These are phyloP conservation scores for Sphagnum contortum DNA, from an alignment of 225 moss, liverwort and hornwort species.

Conservation along the genomic window DNA sequence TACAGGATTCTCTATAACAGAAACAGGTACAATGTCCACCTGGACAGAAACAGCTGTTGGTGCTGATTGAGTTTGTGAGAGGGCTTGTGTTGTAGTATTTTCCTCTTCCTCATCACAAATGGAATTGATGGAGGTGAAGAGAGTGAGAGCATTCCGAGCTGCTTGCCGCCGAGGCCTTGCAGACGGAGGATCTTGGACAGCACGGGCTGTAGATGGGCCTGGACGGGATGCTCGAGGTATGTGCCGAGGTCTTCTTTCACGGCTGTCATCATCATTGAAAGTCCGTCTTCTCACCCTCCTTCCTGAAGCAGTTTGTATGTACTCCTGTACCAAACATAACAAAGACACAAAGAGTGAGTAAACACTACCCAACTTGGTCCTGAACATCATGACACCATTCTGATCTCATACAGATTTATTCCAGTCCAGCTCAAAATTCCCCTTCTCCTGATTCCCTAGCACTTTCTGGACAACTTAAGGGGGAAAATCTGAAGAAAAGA, in stretches of 20 bases:
- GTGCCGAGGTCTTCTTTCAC: constrained; percentile 50
- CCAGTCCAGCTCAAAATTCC: too few relatives aligned
- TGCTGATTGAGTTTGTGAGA: neutral
- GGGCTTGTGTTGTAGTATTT: constrained; percentile 10
- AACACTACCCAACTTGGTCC: too few relatives aligned
- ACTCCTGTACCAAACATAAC: constrained; percentile 34
- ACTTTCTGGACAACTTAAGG: too few relatives aligned
- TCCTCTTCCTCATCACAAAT: constrained; percentile 55
- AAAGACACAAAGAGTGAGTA: neutral
- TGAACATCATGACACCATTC: too few relatives aligned
- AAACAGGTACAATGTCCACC: constrained; percentile 22
- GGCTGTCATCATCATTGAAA: constrained; percentile 48
- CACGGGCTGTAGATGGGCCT: constrained; percentile 2
- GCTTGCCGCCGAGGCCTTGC: constrained; percentile 77
- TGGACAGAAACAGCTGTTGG: constrained; percentile 37
- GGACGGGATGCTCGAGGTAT: constrained; percentile 42
- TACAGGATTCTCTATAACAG: constrained; percentile 26
- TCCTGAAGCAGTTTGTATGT: constrained; percentile 48
- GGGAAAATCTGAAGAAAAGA: too few relatives aligned
- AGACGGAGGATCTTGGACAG: constrained; percentile 49
- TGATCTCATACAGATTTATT: too few relatives aligned
- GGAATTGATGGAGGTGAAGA: constrained; percentile 57
- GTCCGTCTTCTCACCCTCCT: constrained; percentile 70
- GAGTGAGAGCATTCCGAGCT: constrained; percentile 84
- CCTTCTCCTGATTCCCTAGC: too few relatives aligned